Evolutionary conservation across 2,329 filamentous ascomycete genomes (phyloP), one percentile per base, ranked within the genome.

Genomic region (Atkinsonella hypoxylon): DNA sequence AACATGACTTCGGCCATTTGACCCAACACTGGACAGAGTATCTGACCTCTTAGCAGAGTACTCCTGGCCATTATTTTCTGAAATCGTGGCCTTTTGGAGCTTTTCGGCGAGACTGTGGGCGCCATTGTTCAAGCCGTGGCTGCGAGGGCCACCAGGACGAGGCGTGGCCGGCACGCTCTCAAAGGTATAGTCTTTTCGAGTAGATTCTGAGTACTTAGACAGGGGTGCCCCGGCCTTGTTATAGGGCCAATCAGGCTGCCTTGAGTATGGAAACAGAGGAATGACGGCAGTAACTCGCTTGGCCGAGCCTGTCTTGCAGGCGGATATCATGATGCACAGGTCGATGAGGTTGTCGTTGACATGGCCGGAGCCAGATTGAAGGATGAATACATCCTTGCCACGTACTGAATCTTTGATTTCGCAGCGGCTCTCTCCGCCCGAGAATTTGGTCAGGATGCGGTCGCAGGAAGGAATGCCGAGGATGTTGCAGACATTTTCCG

Each of bases 321-420:
- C 93, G n/a, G 89, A 95, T 61, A 97, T 91, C 72, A 93, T 95
- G 71, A 97, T 96, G 67, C 95, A 87, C 47, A 97, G 82, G 65
- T 98, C 93, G 73, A 98, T 86, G 57, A 98, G 81, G 70, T 95
- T 83, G 70, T 98, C 93, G 66, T 98, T 98, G 70, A 96, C 88
- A 61, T 86, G 87, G 56, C 89, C 89, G 59, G 88, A 88, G 59
- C 89, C 89, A 41, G 89, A 93, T 70, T 97, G 91, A 62, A 98
- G 89, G 65, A 97, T 96, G 73, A 94, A 98, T 66, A 96, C 93
- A 81, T 98, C 93, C 69, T 98, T 98, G 60, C 88, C 93, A 60
- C 93, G 86, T 48, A 98, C 93, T 13, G 89, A 95, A 69, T 98
- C 93, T 67, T 90, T 80, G 63, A 98, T 95, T 70, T 97, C 93